Conservation (phyloP, 1,139 yeast genomes). For the Yamadazyma membranifaciens region DNA sequence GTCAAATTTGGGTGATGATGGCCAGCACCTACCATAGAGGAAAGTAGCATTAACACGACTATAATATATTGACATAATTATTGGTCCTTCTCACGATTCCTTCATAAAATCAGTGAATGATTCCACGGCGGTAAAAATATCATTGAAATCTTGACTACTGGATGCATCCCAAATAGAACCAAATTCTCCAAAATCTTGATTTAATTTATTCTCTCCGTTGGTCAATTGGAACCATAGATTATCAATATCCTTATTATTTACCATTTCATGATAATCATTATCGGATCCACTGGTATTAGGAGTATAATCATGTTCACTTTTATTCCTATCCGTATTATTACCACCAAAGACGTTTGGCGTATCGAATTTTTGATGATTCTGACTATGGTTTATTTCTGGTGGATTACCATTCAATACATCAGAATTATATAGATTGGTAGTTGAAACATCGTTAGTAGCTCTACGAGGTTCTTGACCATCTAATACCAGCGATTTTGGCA, state of each 20-base stretch:
- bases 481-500: neutral
- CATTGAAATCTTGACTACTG: neutral
- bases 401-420: too few species aligned
- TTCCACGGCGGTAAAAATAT: constrained; percentile 2
- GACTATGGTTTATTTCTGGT: too few species aligned
- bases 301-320: constrained; percentile 7
- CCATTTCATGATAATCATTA: constrained; percentile 19
- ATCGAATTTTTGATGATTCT: too few species aligned
- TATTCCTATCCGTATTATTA: constrained; percentile 1
- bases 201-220: constrained; percentile 1
- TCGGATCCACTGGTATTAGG: constrained; percentile 12
- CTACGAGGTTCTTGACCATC: too few species aligned
- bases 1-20: neutral
- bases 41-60: neutral
- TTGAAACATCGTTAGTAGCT: too few species aligned
- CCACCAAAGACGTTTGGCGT: too few species aligned
- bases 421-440: too few species aligned
- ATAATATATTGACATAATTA: neutral
- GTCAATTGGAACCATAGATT: constrained; percentile 36
- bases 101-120: constrained; percentile 1
- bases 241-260: constrained; percentile 35
- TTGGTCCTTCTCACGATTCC: neutral
- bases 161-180: neutral
- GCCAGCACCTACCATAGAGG: neutral
- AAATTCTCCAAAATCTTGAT: neutral